Evolutionary conservation across 805 yeast species (phyloP), one percentile per base, ranked within the genome.

Genomic region (Naumovozyma dairenensis): DNA sequence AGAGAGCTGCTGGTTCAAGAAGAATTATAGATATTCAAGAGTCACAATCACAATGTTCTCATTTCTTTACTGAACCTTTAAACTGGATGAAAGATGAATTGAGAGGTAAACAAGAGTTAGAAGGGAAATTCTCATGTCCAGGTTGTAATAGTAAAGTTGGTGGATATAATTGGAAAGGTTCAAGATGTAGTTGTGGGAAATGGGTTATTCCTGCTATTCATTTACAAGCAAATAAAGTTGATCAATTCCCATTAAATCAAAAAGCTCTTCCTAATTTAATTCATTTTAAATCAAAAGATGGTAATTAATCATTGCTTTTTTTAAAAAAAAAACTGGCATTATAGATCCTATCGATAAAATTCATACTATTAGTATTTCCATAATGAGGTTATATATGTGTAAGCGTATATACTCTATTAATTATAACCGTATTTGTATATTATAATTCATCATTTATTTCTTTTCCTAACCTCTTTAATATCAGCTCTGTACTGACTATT

Each of bases 201-300:
- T 92, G 98, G 98, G 78, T 89, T 67, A 71, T 84, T 7, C 98
- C 98, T 0, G 93, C 94, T 1, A 69, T 92, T 39, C 84, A 82
- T 54, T 57, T 92, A 35, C 86, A 78, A 55, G 65, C 77, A 19
- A 80, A 86, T 5, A 82, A 83, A 53, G 89, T 84, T 4, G 96
- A 89, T 53, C 73, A 74, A 39, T 65, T 76, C 33, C 46, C 54
- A 17, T 33, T 47, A 31, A 29, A 34, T 15, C 35, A 37, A 18
- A 42, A 28, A 14, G 44, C 31, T 6, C 34, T 55, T 31, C 53
- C 55, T 12, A 55, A 55, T 29, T 29, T 47, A 29, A 45, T 54
- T 7, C 32, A 46, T 16, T 48, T 48, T 29, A 39, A 44, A 33
- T 13, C 24, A 25, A 31, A 26, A n/a, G n/a, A n/a, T n/a, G n/a